Base-by-base conservation (phyloP, 2,329 filamentous ascomycete species). In the Phyllosticta ampelicida region DNA sequence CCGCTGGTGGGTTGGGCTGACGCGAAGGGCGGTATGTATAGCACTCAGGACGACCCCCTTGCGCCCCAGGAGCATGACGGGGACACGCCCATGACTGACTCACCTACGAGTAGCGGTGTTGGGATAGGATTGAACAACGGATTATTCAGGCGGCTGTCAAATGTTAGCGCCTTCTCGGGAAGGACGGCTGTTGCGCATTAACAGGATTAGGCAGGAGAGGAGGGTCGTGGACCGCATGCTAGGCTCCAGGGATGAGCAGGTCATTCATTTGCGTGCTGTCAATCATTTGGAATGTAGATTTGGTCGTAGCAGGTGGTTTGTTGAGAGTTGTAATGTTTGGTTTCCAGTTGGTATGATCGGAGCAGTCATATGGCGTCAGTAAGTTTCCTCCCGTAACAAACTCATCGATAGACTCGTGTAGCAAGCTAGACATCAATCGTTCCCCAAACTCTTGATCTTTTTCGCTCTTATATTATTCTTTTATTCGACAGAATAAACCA, bases 141-240 rank as follows among this genome's bases (percentile, higher is more conserved):
- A 23, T 51, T 58, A 18, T 54, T 58, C 13, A 54, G 56, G 51
- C 28, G 51, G 52, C 20, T 58, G 56, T 58, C 56, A 26, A 51
- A 26, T 19, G 29, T 44, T 5, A 4, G 11, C 2, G 36, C 13
- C 13, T 44, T 44, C 36, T 44, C 36, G 13, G 36, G 36, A 8
- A 44, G 36, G 13, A 44, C 36, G 6, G 36, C 36, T 6, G 36
- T 44, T n/a, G 36, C 36, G 13, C 36, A 44, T 5, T 44, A 44
- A 36, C 13, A 16, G 5, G 30, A 16, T 36, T 4, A 36, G 30
- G 10, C 13, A 36, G 9, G 30, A 1, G 9, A 3, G 13, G 29
- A 36, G 23, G 13, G 9, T 36, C 4, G 9, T 36, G 29, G n/a
- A n/a, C n/a, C n/a, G n/a, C n/a, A n/a, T n/a, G 16, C n/a, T 16